Evolutionary conservation across 176 grass and related monocot species (phyloP).

Genomic region (Melocanna baccifera): DNA sequence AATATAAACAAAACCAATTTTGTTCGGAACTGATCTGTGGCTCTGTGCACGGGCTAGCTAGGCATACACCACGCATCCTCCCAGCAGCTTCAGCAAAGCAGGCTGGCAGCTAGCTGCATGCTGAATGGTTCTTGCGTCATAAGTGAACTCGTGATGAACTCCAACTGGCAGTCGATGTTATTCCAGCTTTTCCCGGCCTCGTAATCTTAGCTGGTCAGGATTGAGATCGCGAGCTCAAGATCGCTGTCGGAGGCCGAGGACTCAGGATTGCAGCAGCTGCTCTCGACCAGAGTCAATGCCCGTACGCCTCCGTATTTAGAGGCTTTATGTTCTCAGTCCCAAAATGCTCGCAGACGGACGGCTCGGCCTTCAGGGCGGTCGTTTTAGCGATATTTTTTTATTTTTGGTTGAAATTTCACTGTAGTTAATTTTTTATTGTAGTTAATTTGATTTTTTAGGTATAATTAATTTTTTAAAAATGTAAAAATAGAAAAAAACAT

Average conservation of each 20-base stretch:
- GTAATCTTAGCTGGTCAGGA: slow-evolving; percentile 25
- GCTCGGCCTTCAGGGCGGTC: too few relatives aligned
- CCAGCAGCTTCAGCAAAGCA: neutral
- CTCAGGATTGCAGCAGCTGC: too few relatives aligned
- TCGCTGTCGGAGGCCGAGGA: neutral
- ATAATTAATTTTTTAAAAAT: too few relatives aligned
- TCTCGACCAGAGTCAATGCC: neutral
- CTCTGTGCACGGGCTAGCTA: neutral
- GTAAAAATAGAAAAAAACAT: too few relatives aligned
- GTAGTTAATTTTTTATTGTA: too few relatives aligned
- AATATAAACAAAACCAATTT: neutral
- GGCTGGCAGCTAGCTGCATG: neutral
- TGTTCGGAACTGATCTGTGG: neutral
- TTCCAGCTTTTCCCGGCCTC: neutral
- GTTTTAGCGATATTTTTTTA: too few relatives aligned
- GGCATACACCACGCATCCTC: neutral
- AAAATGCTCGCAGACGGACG: neutral
- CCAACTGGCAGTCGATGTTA: neutral
- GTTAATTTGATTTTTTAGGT: too few relatives aligned
- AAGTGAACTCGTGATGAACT: neutral
- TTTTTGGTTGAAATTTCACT: too few relatives aligned
- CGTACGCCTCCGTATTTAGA: slow-evolving; percentile 18
- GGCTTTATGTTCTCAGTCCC: slow-evolving; percentile 5
- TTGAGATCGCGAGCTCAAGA: slow-evolving; percentile 28
- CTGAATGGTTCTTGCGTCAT: neutral